phyloP scores from a whole-genome alignment of 495 filamentous ascomycete species.

The Neurospora pannonica region DNA sequence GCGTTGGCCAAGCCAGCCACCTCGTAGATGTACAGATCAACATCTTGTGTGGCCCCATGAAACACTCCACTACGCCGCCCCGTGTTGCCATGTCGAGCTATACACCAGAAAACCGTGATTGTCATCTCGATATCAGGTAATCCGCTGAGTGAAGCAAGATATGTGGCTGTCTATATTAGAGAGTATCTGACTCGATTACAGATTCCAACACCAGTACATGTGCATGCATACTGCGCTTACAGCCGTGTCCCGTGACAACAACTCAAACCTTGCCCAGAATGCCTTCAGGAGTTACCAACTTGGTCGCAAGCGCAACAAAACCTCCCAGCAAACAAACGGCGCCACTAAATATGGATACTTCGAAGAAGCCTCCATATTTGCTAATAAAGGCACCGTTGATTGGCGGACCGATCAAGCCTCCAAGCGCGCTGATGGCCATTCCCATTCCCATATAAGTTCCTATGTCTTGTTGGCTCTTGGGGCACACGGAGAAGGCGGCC shows the following conservation, averaged over 20 bases:
- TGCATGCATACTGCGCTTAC: neutral
- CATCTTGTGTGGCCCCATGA: neutral
- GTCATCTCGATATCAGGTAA: neutral
- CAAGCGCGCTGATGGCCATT: slow-evolving; percentile 34
- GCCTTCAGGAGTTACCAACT: slow-evolving; percentile 21
- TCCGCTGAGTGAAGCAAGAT: neutral
- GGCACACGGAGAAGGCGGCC: slow-evolving; percentile 32
- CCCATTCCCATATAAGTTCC: slow-evolving; percentile 51
- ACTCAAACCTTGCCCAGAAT: slow-evolving; percentile 14
- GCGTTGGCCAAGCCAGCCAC: neutral
- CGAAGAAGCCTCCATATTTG: slow-evolving; percentile 29
- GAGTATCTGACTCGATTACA: neutral
- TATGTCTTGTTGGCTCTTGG: slow-evolving; percentile 32
- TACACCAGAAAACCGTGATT: neutral
- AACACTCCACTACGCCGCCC: neutral
- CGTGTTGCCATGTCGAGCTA: neutral
- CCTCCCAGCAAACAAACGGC: slow-evolving; percentile 27
- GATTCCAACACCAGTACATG: neutral
- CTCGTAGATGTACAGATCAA: neutral
- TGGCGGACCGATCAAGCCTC: slow-evolving; percentile 43
- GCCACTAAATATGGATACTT: slow-evolving; percentile 41
- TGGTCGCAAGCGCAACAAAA: slow-evolving; percentile 17
- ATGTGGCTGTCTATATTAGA: neutral
- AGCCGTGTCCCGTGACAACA: neutral
- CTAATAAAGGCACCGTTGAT: slow-evolving; percentile 41